Conservation (phyloP, 345 rosid genomes). For the Jatropha curcas region DNA sequence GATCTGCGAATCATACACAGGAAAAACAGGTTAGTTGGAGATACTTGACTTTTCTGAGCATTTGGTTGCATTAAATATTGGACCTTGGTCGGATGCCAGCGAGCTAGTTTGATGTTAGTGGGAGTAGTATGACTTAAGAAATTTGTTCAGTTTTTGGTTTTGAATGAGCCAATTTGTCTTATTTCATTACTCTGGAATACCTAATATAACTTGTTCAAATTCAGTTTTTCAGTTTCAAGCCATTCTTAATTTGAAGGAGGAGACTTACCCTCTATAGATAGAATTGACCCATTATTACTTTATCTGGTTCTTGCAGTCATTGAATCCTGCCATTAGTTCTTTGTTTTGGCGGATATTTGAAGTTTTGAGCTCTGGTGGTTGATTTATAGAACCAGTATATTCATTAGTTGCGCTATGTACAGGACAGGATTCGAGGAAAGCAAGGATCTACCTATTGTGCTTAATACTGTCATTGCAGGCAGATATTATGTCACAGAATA, state of each 20-base stretch:
- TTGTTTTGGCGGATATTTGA: conserved; percentile 15
- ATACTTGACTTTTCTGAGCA: conserved; percentile 1
- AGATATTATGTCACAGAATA: conserved; percentile 87
- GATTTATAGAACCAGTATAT: conserved; percentile 20
- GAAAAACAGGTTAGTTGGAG: conserved; percentile 68
- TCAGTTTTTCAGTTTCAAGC: background rate
- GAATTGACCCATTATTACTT: background rate
- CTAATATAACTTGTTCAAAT: background rate
- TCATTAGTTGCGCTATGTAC: conserved; percentile 32
- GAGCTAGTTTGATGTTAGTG: conserved; percentile 3
- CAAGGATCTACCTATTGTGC: conserved; percentile 73
- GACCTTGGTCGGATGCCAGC: background rate
- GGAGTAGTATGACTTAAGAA: background rate
- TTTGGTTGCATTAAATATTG: conserved; percentile 9
- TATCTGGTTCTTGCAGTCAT: background rate
- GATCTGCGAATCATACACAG: conserved; percentile 80
- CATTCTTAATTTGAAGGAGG: background rate
- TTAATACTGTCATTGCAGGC: conserved; percentile 75
- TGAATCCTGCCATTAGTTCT: conserved; percentile 10
- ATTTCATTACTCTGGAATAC: background rate
- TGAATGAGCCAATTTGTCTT: background rate
- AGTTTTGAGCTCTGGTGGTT: conserved; percentile 16
- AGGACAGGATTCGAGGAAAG: conserved; percentile 97
- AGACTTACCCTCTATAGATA: background rate
- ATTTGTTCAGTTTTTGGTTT: background rate